Percentiles rank a stretch among this genome's conserved stretches.
These are phyloP conservation scores for Melanogaster broomeanus DNA, from an alignment of 768 basidiomycete species.

Conservation along the genomic window DNA sequence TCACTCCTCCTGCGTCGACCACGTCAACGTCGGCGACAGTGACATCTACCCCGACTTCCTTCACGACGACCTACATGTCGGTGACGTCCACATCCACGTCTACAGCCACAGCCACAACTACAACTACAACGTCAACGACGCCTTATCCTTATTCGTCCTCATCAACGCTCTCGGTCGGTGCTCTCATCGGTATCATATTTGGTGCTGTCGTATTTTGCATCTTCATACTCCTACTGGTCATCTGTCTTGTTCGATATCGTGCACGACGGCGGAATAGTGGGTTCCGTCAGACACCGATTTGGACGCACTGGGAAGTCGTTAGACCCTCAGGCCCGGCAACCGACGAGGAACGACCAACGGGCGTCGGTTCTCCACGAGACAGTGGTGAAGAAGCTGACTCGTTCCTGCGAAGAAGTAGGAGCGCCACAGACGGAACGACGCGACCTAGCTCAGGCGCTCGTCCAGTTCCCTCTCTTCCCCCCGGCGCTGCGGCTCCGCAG, in stretches of 20 bases:
- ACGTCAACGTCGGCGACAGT: slow-evolving; percentile 24
- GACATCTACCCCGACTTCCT: slow-evolving; percentile 20
- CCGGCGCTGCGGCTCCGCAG: slow-evolving; percentile 33
- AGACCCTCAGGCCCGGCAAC: slow-evolving; percentile 21
- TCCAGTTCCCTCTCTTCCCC: slow-evolving; percentile 30
- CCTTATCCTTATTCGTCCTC: slow-evolving; percentile 26
- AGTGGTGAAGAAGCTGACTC: slow-evolving; percentile 73
- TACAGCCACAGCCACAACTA: slow-evolving; percentile 24
- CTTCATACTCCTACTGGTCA: slow-evolving; percentile 50
- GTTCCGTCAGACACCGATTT: slow-evolving; percentile 30
- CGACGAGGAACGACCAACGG: slow-evolving; percentile 42
- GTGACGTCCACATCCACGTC: slow-evolving; percentile 32
- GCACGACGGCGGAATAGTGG: slow-evolving; percentile 15
- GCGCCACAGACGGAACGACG: slow-evolving; percentile 17
- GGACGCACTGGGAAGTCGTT: slow-evolving; percentile 49
- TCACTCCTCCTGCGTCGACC: slow-evolving; percentile 60
- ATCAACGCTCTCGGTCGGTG: slow-evolving; percentile 31
- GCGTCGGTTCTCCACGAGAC: slow-evolving; percentile 68
- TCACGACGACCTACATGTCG: slow-evolving; percentile 30
- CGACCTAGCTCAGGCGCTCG: slow-evolving; percentile 14
- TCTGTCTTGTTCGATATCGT: slow-evolving; percentile 35
- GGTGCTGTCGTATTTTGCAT: slow-evolving; percentile 59
- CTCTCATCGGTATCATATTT: slow-evolving; percentile 38
- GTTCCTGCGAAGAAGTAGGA: slow-evolving; percentile 49
- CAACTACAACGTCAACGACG: slow-evolving; percentile 28